Evolutionary conservation across 2,329 filamentous ascomycete species (phyloP).

Genomic region (Escovopsis sp.): DNA sequence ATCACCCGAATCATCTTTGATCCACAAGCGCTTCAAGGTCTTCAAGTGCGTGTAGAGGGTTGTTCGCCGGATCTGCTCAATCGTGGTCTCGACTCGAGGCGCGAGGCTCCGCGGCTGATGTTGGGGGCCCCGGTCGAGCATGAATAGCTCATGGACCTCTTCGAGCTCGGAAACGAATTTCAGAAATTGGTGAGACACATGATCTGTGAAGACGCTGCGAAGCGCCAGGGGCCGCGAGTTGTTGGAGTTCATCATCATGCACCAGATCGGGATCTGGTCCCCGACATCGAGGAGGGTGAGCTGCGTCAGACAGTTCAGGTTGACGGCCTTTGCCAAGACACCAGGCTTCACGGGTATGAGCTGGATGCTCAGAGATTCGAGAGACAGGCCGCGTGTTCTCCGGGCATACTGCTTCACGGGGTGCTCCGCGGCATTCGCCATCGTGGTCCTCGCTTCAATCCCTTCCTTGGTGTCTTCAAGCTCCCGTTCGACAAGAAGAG

Average conservation of each 20-base stretch:
- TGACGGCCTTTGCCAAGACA: slow-evolving; percentile 39
- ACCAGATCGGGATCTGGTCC: slow-evolving; percentile 45
- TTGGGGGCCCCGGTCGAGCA: slow-evolving; percentile 39
- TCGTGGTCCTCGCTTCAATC: not conserved
- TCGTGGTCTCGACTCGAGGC: slow-evolving; percentile 32
- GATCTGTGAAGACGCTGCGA: slow-evolving; percentile 47
- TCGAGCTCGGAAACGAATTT: slow-evolving; percentile 37
- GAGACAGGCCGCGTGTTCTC: slow-evolving; percentile 40
- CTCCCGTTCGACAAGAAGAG: too few relatives aligned
- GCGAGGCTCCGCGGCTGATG: slow-evolving; percentile 39
- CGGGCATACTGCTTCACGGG: slow-evolving; percentile 39
- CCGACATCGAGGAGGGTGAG: slow-evolving; percentile 51
- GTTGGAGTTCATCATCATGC: slow-evolving; percentile 39
- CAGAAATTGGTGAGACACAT: slow-evolving; percentile 42
- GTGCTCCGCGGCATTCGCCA: slow-evolving; percentile 9
- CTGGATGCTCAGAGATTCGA: slow-evolving; percentile 40
- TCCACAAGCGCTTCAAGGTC: slow-evolving; percentile 40
- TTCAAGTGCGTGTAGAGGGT: slow-evolving; percentile 43
- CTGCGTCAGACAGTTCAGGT: slow-evolving; percentile 39
- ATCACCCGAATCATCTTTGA: slow-evolving; percentile 39
- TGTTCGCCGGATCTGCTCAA: slow-evolving; percentile 42
- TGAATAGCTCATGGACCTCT: slow-evolving; percentile 41
- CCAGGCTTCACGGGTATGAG: slow-evolving; percentile 46
- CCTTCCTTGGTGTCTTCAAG: slow-evolving; percentile 8
- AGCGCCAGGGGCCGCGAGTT: slow-evolving; percentile 34